A percentile compares a stretch with the other conserved stretches of the same genome.
Conservation (phyloP, 352 stramenopile species). For the Globisporangium perplexum region DNA sequence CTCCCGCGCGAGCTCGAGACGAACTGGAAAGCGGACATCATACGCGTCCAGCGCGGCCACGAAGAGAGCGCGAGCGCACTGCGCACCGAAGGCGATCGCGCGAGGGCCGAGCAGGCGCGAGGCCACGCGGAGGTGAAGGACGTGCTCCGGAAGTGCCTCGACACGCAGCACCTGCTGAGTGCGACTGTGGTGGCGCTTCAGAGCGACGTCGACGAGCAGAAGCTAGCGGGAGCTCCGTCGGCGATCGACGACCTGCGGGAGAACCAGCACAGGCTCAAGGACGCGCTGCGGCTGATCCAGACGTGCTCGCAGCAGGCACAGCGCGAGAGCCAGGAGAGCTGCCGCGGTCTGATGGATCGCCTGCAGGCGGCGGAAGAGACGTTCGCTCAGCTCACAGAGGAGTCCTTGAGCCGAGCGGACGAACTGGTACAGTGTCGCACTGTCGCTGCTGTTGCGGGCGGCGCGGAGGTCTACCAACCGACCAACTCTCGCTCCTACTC, state of each 20-base stretch:
- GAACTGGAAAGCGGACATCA: constrained; percentile 12
- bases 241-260: constrained; percentile 40
- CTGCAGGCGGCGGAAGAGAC: constrained; percentile 39
- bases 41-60: constrained; percentile 1
- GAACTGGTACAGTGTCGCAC: constrained; percentile 30
- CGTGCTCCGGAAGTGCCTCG: constrained; percentile 45
- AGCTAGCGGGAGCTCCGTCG: constrained; percentile 5
- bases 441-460: too few relatives aligned
- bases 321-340: constrained; percentile 23
- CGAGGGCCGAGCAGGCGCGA: constrained; percentile 3
- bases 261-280: constrained; percentile 38
- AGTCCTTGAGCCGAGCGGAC: constrained; percentile 27
- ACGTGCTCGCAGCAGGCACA: constrained; percentile 35
- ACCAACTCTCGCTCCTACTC: background rate
- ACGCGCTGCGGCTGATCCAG: constrained; percentile 43
- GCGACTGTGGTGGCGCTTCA: constrained; percentile 50
- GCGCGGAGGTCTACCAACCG: background rate
- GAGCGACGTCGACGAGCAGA: constrained; percentile 38
- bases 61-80: constrained; percentile 15
- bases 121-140: constrained; percentile 28
- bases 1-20: constrained; percentile 20
- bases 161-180: constrained; percentile 59
- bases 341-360: constrained; percentile 21
- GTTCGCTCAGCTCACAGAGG: constrained; percentile 29
- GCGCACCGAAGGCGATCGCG: constrained; percentile 10